phyloP scores from a whole-genome alignment of 2,329 filamentous ascomycete genomes.

The Aspergillus luchuensis region DNA sequence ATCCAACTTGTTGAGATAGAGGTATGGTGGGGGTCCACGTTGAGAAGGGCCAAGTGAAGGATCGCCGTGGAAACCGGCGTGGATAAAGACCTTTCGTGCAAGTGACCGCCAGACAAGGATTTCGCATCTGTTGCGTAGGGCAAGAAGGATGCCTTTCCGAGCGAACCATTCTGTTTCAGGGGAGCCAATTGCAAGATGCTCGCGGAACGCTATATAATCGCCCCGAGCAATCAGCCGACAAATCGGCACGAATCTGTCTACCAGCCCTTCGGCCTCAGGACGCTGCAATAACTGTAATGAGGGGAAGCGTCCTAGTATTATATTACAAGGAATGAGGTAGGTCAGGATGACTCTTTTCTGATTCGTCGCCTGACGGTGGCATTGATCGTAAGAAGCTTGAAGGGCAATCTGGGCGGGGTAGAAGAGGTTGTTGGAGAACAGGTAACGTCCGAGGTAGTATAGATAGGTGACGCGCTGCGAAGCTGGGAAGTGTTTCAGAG shows the following conservation, averaged over 20 bases:
- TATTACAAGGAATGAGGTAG: constrained; percentile 78
- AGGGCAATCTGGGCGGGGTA: constrained; percentile 73
- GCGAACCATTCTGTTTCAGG: constrained; percentile 71
- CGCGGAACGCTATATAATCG: constrained; percentile 72
- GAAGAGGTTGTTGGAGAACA: constrained; percentile 83
- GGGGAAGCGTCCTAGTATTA: constrained; percentile 83
- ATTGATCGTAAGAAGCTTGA: constrained; percentile 78
- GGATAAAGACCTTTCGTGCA: constrained; percentile 73
- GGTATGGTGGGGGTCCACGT: constrained; percentile 65
- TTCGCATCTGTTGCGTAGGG: constrained; percentile 74
- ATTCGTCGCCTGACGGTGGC: constrained; percentile 57
- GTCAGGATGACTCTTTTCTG: constrained; percentile 81
- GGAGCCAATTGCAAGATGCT: constrained; percentile 60
- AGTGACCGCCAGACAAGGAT: constrained; percentile 83
- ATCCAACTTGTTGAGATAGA: constrained; percentile 71
- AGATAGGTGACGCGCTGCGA: constrained; percentile 88
- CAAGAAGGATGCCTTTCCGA: constrained; percentile 71
- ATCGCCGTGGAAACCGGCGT: constrained; percentile 71
- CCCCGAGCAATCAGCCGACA: constrained; percentile 71
- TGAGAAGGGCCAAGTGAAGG: constrained; percentile 36
- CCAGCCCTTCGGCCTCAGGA: constrained; percentile 68
- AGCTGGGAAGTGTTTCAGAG: constrained; percentile 77
- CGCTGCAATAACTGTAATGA: constrained; percentile 65
- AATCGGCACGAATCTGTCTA: constrained; percentile 71
- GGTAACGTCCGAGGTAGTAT: constrained; percentile 90